Evolutionary conservation across 495 filamentous ascomycete genomes (phyloP), one percentile per base, ranked within the genome.

Genomic region (Paragyromitra xinjiangensis): DNA sequence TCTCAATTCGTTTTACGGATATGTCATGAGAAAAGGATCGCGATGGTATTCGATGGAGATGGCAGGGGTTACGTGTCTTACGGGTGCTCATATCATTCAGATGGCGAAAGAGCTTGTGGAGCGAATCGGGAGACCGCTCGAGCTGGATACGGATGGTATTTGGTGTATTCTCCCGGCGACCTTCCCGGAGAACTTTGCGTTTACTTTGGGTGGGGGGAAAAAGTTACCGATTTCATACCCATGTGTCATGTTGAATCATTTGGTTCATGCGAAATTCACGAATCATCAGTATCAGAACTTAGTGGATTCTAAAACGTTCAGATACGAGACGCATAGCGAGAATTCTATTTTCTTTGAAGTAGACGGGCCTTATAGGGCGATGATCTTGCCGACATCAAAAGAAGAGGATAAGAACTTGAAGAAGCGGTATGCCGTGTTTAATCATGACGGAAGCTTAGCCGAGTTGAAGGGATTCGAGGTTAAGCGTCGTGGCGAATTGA

Each of bases 341-440:
- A 99, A 99, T 84, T 93, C 94, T 29, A 99, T 99, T 82, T 98
- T 99, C 86, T 99, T 99, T 84, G 95, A 99, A 84, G 95, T 99
- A 37, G 95, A 99, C 81, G 95, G 95, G 3, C 95, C 95, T 0
- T 99, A 99, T 86, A 91, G 88, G 83, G 95, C 95, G 75, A 99
- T 99, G 95, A 92, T 99, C 62, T 84, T 99, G 55, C 95, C 95
- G 34, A 98, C 95, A 3, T 97, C 94, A 0, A 98, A 99, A 81
- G 95, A 99, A 83, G 95, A 98, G 84, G 93, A 98, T 85, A 98
- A 97, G 86, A 99, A 99, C 83, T 87, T 99, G 88, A 99, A 99
- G 86, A 99, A 99, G 84, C 90, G 95, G 81, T 99, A 99, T 82
- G 95, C 95, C 42, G 95, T 99, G 12, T 99, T 99, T 87, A 98